Base-by-base conservation (phyloP, 2,329 filamentous ascomycete genomes). In the Monosporascus sp. region DNA sequence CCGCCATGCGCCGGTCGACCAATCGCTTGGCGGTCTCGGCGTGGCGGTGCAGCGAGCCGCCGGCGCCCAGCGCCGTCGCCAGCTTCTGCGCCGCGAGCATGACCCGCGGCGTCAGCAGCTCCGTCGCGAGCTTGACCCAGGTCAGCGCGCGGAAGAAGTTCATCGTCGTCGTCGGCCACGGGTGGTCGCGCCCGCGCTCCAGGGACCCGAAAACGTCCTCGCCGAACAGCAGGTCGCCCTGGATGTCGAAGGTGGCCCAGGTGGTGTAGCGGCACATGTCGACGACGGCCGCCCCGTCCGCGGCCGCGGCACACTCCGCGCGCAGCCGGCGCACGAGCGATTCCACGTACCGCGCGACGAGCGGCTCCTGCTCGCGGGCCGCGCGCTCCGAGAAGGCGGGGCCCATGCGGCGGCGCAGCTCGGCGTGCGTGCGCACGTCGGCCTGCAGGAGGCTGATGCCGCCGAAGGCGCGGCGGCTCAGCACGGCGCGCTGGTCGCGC, bases 301-400 rank as follows among this genome's bases (percentile, higher is more conserved):
- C 26, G 7, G 53, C 50, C 4, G 20, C 19, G 19, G 40, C 14
- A 4, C 40, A n/a, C 9, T 20, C 40, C 19, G 50, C 48, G 1
- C 49, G 50, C 46, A 76, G 52, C 41, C 66, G 69, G n/a, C 58
- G 49, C 22, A 75, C 65, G 54, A 76, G 68, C 19, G 71, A 52
- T 50, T 71, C 61, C 40, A 71, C 67, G 57, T 75, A 72, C 1
- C 59, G 61, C 56, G 67, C 63, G 48, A 76, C 56, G 3, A 60
- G 49, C 14, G 58, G 58, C 27, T 60, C 58, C 44, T 60, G 58
- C 19, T 59, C 56, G 5, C 58, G 54, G 2, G 56, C 54, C 5
- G 56, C 56, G 34, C 52, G 57, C 46, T 60, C 58, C 9, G 56
- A 58, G 47, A 60, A 60, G 11, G 56, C 58, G 4, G 56, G 56